phyloP scores from a whole-genome alignment of 352 stramenopile genomes.

The Phytophthora sp. region DNA sequence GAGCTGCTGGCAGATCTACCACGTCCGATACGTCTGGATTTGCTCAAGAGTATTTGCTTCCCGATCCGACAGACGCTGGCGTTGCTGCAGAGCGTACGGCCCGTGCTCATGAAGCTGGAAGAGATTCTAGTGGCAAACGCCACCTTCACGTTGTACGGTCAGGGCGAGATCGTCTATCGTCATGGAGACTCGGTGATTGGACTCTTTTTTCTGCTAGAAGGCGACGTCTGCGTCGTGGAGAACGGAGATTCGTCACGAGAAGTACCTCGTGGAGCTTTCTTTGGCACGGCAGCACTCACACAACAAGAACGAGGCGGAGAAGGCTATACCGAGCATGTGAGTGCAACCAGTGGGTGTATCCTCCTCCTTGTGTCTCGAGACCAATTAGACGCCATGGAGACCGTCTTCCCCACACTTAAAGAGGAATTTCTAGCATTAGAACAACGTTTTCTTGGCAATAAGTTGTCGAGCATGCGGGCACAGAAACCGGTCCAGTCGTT shows the following conservation, averaged over 20 bases:
- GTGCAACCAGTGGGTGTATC: conserved; percentile 60
- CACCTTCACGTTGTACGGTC: conserved; percentile 62
- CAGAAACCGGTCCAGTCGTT: not conserved
- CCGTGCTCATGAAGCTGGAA: conserved; percentile 44
- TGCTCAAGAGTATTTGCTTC: conserved; percentile 52
- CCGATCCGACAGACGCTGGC: conserved; percentile 54
- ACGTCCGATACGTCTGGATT: conserved; percentile 48
- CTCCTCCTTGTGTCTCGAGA: conserved; percentile 57
- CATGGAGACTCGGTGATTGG: conserved; percentile 61
- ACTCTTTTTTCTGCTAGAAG: conserved; percentile 67
- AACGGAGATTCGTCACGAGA: conserved; percentile 28
- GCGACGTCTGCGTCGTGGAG: conserved; percentile 49
- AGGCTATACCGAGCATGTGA: conserved; percentile 60
- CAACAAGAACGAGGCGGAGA: conserved; percentile 50
- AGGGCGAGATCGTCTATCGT: conserved; percentile 63
- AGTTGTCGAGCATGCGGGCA: conserved; percentile 22
- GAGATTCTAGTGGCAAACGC: conserved; percentile 54
- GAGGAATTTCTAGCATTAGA: conserved; percentile 53
- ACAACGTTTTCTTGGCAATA: conserved; percentile 47
- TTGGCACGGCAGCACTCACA: conserved; percentile 50
- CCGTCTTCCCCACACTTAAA: conserved; percentile 53
- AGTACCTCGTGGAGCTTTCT: conserved; percentile 51
- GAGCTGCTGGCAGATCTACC: conserved; percentile 61
- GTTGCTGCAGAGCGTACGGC: conserved; percentile 39
- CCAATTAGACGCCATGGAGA: conserved; percentile 55